Evolutionary conservation across 352 stramenopile genomes (phyloP).

Genomic region (Elongisporangium anandrum): DNA sequence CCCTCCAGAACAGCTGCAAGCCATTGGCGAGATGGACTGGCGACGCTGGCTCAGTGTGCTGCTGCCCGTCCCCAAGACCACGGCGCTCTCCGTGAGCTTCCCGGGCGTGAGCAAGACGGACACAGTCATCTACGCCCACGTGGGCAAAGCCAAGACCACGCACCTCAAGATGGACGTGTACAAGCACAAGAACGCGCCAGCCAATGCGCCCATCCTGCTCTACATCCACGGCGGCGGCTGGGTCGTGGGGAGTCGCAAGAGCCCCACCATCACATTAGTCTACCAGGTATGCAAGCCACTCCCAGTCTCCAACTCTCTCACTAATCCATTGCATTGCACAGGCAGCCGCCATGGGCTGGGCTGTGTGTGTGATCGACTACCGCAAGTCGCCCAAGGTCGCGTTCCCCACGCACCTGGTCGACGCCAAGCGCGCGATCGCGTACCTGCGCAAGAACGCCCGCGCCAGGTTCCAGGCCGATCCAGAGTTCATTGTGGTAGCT

Average conservation of each 20-base stretch:
- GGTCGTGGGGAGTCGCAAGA: conserved; percentile 51
- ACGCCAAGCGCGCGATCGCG: conserved; percentile 65
- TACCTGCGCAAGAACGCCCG: conserved; percentile 49
- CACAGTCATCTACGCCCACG: conserved; percentile 62
- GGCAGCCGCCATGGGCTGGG: conserved; percentile 36
- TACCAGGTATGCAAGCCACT: conserved; percentile 34
- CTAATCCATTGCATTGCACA: conserved; percentile 6
- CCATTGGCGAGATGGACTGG: conserved; percentile 41
- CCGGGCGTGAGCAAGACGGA: conserved; percentile 41
- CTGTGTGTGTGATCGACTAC: conserved; percentile 79
- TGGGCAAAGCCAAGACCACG: conserved; percentile 58
- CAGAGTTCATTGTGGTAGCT: conserved; percentile 62
- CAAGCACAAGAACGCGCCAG: conserved; percentile 36
- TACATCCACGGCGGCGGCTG: conserved; percentile 81
- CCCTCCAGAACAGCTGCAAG: conserved; percentile 16
- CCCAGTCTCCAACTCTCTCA: background rate
- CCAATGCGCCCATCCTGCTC: conserved; percentile 65
- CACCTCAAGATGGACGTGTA: conserved; percentile 72
- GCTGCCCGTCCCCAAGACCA: conserved; percentile 47
- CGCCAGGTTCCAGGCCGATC: conserved; percentile 43
- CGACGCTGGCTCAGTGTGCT: conserved; percentile 55
- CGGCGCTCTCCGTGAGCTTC: conserved; percentile 45
- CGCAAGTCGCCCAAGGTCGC: conserved; percentile 59
- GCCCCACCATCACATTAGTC: conserved; percentile 45
- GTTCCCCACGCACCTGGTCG: conserved; percentile 66